phyloP scores from a whole-genome alignment of 345 rosid species.

The Eucalyptus caleyi region DNA sequence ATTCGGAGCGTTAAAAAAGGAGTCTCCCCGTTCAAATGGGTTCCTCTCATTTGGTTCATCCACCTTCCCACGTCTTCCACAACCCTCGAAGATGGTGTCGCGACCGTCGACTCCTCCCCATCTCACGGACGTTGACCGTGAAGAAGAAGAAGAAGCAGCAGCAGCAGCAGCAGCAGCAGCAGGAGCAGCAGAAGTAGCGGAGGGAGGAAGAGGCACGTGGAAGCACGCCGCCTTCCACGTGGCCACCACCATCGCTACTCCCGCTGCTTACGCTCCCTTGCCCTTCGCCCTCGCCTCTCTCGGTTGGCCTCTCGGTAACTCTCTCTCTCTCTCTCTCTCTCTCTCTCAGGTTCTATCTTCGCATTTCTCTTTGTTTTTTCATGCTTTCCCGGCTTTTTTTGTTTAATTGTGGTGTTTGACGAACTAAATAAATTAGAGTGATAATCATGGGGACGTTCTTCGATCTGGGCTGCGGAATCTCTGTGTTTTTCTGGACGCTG shows the following conservation, averaged over 20 bases:
- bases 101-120: background rate
- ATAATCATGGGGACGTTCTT: background rate
- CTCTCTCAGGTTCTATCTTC: background rate
- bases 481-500: background rate
- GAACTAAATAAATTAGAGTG: background rate
- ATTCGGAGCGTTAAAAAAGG: background rate
- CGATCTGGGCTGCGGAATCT: background rate
- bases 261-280: conserved; percentile 45
- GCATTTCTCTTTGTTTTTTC: background rate
- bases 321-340: no score
- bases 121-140: background rate
- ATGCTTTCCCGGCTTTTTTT: background rate
- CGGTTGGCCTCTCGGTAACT: conserved; percentile 38
- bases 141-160: background rate
- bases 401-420: background rate
- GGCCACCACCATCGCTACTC: conserved; percentile 46
- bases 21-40: background rate
- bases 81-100: background rate
- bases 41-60: background rate
- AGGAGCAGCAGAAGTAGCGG: background rate
- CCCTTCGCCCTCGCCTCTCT: conserved; percentile 52
- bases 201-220: conserved; percentile 35
- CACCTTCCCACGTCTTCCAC: background rate
- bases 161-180: conserved; percentile 2
- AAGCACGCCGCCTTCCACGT: conserved; percentile 48